phyloP scores from a whole-genome alignment of 306 rosid genomes.

The Cicer arietinum region DNA sequence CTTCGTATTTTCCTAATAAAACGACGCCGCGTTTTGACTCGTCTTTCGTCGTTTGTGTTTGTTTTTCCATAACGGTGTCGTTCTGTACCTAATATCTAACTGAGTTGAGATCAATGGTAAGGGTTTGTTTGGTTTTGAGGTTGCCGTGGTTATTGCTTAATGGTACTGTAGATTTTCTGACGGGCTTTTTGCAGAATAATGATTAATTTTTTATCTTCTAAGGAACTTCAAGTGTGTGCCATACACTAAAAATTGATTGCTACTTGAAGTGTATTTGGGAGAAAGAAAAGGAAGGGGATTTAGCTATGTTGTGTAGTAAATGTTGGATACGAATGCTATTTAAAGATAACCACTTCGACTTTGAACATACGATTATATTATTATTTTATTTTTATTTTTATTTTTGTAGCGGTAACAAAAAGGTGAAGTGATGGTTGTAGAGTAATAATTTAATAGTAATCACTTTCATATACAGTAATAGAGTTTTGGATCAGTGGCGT shows the following conservation, averaged over 20 bases:
- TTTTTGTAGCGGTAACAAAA: too few species aligned
- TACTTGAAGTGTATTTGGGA: conserved; percentile 1
- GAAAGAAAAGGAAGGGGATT: conserved; percentile 3
- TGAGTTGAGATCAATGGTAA: background rate
- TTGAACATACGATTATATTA: background rate
- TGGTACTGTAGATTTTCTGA: background rate
- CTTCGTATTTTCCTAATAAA: conserved; percentile 56
- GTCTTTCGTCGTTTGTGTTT: background rate
- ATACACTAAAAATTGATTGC: background rate
- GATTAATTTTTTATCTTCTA: background rate
- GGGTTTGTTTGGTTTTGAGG: background rate
- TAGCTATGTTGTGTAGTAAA: background rate
- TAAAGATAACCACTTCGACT: conserved; percentile 3
- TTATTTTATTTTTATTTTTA: too few species aligned
- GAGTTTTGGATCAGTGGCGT: too few species aligned
- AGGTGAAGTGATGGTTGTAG: too few species aligned
- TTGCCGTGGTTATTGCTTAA: conserved; percentile 5
- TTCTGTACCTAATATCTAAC: conserved; percentile 19
- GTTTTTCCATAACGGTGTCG: background rate
- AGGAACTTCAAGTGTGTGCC: background rate
- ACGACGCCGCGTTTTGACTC: conserved; percentile 7
- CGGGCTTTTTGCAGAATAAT: background rate
- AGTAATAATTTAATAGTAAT: too few species aligned
- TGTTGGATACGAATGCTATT: background rate
- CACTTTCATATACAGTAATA: too few species aligned